Percentiles rank a stretch among this genome's conserved stretches.
Evolutionary conservation across 1,139 yeast genomes (phyloP).

Genomic region (Hansenula lynferdii): DNA sequence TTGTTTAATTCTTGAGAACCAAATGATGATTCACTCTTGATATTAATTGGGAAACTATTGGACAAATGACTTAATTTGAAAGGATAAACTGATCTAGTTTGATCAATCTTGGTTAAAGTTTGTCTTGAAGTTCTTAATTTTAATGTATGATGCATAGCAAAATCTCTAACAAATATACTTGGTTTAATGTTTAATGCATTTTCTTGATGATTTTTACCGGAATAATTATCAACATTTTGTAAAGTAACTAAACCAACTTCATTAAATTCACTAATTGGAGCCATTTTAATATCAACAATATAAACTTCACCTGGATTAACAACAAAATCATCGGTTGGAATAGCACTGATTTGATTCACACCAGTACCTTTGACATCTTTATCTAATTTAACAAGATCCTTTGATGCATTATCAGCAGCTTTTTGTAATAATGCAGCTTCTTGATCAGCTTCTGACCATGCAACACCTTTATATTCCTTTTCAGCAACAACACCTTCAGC

Average conservation of each 20-base stretch:
- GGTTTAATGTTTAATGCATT: conserved; percentile 56
- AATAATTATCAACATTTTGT: conserved; percentile 57
- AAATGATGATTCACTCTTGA: conserved; percentile 27
- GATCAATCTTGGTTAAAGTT: conserved; percentile 66
- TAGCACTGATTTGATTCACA: conserved; percentile 37
- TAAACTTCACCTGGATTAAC: conserved; percentile 84
- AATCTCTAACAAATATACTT: conserved; percentile 80
- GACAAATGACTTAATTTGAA: conserved; percentile 74
- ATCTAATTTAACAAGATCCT: conserved; percentile 36
- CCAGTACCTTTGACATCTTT: conserved; percentile 30
- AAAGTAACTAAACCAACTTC: conserved; percentile 65
- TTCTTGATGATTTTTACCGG: conserved; percentile 54
- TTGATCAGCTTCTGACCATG: conserved; percentile 84
- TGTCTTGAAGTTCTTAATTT: conserved; percentile 72
- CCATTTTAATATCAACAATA: conserved; percentile 76
- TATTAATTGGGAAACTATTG: conserved; percentile 50
- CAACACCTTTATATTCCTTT: conserved; percentile 87
- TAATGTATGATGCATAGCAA: conserved; percentile 70
- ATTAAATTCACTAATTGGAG: conserved; percentile 50
- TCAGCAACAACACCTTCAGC: conserved; percentile 89
- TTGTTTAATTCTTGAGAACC: conserved; percentile 28
- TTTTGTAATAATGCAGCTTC: conserved; percentile 53
- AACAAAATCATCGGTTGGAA: conserved; percentile 72
- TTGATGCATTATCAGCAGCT: conserved; percentile 23
- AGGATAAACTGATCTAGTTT: conserved; percentile 79